Evolutionary conservation across 2,329 filamentous ascomycete species (phyloP).

Genomic region (Cordyceps pruinosa): DNA sequence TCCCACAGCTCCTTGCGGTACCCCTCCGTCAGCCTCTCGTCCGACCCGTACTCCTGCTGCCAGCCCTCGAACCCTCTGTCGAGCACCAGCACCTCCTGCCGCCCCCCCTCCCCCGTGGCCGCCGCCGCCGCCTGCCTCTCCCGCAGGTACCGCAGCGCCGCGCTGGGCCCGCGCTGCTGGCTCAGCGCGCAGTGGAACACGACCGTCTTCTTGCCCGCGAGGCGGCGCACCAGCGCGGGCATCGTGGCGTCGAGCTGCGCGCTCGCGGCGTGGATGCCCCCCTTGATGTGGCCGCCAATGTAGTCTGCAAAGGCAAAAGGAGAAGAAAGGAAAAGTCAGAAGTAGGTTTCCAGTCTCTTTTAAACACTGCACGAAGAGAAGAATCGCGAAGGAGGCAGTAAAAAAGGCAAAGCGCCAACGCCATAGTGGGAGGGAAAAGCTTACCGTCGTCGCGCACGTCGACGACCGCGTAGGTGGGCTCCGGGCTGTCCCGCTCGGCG

Average conservation of each 20-base stretch:
- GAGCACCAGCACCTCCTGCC: constrained; percentile 73
- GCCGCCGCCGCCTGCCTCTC: constrained; percentile 48
- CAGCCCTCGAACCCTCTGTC: constrained; percentile 81
- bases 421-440: constrained; percentile 16
- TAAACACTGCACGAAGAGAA: too few species aligned
- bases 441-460: constrained; percentile 82
- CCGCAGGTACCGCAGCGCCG: constrained; percentile 72
- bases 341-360: too few species aligned
- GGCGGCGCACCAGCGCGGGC: constrained; percentile 72
- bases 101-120: constrained; percentile 20
- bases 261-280: constrained; percentile 69
- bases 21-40: constrained; percentile 73
- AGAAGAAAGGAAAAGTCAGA: neutral
- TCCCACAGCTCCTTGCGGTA: constrained; percentile 83
- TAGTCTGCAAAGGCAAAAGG: constrained; percentile 52
- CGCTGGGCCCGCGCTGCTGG: constrained; percentile 81
- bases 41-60: constrained; percentile 77
- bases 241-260: constrained; percentile 65
- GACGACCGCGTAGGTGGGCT: constrained; percentile 60
- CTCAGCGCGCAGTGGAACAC: constrained; percentile 93
- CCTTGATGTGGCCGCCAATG: constrained; percentile 81
- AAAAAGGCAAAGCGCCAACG: neutral
- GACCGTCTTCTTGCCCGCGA: constrained; percentile 72
- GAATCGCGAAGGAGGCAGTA: too few species aligned
- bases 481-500: constrained; percentile 33